phyloP scores from a whole-genome alignment of 768 basidiomycete species.

The Artomyces pyxidatus region DNA sequence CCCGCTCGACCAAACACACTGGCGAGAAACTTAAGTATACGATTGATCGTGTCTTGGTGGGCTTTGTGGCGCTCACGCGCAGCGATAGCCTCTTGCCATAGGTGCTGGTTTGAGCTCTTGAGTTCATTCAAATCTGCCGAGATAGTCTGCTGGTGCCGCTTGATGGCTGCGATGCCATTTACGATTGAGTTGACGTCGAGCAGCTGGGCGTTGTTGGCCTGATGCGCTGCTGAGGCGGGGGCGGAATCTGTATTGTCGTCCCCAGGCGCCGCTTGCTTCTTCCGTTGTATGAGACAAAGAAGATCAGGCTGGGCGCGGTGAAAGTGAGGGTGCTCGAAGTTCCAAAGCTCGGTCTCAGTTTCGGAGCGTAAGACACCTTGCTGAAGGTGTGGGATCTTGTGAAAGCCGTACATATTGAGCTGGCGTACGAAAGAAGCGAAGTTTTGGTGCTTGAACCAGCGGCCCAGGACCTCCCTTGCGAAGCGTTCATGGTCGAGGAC shows the following conservation, averaged over 20 bases:
- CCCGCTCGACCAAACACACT: constrained; percentile 68
- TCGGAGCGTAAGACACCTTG: constrained; percentile 87
- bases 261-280: constrained; percentile 45
- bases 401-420: constrained; percentile 94
- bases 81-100: constrained; percentile 89
- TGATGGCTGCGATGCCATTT: constrained; percentile 77
- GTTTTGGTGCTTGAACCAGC: constrained; percentile 97
- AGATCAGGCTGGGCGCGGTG: constrained; percentile 83
- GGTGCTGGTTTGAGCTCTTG: constrained; percentile 74
- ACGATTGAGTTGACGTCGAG: constrained; percentile 76
- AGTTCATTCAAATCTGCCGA: constrained; percentile 83
- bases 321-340: constrained; percentile 90
- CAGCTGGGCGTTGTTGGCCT: constrained; percentile 39
- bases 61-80: constrained; percentile 79
- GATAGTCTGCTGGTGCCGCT: constrained; percentile 89
- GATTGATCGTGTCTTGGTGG: constrained; percentile 93
- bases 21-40: constrained; percentile 91
- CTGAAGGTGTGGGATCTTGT: constrained; percentile 92
- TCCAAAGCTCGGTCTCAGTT: constrained; percentile 75
- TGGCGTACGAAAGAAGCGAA: constrained; percentile 90
- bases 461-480: constrained; percentile 79
- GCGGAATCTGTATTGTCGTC: constrained; percentile 19
- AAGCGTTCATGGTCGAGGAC: constrained; percentile 91
- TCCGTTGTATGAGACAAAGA: constrained; percentile 80
- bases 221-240: constrained; percentile 4